Conservation (phyloP, 441 rosid species). For the Populus trichocarpa region DNA sequence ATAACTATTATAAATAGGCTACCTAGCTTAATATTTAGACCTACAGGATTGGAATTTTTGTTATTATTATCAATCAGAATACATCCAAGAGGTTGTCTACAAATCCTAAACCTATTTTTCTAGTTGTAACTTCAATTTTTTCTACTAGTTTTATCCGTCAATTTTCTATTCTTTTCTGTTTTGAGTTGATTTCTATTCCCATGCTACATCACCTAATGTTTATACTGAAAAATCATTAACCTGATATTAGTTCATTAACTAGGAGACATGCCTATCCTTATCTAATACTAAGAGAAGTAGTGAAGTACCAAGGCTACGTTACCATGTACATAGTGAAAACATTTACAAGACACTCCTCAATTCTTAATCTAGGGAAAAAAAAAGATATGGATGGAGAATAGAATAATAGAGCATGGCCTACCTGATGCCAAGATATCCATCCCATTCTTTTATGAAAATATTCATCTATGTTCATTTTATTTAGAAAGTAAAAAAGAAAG, state of each 20-base stretch:
- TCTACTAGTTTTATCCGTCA: not conserved
- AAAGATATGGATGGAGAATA: too few species aligned
- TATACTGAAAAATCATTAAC: too few species aligned
- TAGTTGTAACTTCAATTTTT: not conserved
- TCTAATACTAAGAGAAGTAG: too few species aligned
- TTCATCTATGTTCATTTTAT: too few species aligned
- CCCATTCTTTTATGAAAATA: not conserved
- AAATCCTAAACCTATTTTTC: not conserved
- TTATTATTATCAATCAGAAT: not conserved
- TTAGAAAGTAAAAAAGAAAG: too few species aligned
- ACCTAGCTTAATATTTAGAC: not conserved
- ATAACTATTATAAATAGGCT: not conserved
- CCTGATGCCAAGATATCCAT: not conserved
- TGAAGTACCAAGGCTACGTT: too few species aligned
- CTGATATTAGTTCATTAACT: too few species aligned
- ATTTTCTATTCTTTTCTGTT: not conserved
- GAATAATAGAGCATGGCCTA: too few species aligned
- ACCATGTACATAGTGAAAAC: too few species aligned
- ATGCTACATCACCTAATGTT: not conserved
- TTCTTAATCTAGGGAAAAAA: too few species aligned
- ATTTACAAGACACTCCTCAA: too few species aligned
- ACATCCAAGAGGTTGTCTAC: not conserved
- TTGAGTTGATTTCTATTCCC: not conserved
- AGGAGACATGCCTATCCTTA: too few species aligned
- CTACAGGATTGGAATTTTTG: not conserved